phyloP scores from a whole-genome alignment of 129 eudicot species.

The Helichrysum umbraculigerum region DNA sequence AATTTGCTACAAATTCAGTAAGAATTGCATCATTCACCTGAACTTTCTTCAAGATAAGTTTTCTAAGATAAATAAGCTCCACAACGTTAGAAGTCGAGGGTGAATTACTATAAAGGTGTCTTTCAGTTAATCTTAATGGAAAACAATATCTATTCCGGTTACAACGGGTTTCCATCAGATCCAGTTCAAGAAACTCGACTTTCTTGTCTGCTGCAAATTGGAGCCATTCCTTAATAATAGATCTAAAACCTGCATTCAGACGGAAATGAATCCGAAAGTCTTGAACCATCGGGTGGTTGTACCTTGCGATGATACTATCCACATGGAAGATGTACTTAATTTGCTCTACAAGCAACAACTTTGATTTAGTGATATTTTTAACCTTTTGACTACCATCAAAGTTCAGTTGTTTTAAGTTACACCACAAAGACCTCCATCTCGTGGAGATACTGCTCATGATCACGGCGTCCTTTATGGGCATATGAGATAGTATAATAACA shows the following conservation, averaged over 20 bases:
- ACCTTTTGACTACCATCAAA: neutral
- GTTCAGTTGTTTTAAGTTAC: conserved; percentile 9
- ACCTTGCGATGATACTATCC: conserved; percentile 26
- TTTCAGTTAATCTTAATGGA: too few species aligned
- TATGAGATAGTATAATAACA: conserved; percentile 36
- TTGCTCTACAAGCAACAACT: too few species aligned
- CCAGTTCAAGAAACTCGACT: neutral
- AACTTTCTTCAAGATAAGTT: conserved; percentile 37
- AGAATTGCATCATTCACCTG: conserved; percentile 4
- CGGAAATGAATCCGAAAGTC: neutral
- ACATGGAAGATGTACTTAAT: conserved; percentile 30
- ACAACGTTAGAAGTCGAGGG: too few species aligned
- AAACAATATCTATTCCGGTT: neutral
- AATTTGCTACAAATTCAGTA: neutral
- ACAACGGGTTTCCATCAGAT: too few species aligned
- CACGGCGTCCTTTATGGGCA: conserved; percentile 42
- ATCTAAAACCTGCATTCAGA: too few species aligned
- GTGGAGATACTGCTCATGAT: conserved; percentile 27
- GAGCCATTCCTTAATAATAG: neutral
- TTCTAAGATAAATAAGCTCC: conserved; percentile 10
- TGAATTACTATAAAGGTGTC: too few species aligned
- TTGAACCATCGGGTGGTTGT: conserved; percentile 13
- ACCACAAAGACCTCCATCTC: conserved; percentile 43
- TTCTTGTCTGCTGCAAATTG: neutral
- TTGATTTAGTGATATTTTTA: too few species aligned